Percentiles rank a stretch among this genome's conserved stretches.
Conservation (phyloP, 2,329 filamentous ascomycete species). For the Pseudogymnoascus sp. region DNA sequence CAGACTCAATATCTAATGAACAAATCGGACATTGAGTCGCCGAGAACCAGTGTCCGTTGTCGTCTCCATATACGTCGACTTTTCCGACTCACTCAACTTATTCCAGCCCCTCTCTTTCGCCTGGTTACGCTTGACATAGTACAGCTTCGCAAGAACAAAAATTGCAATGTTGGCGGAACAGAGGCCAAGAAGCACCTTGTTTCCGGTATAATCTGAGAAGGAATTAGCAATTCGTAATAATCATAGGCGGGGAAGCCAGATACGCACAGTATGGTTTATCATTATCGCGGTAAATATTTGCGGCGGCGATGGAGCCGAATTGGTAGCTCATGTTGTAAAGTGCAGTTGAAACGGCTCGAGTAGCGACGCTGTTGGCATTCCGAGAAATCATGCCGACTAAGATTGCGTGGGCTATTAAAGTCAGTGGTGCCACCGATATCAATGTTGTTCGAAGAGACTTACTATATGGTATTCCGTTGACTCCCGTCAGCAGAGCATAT, state of each 20-base stretch:
- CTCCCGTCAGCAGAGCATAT: slow-evolving; percentile 27
- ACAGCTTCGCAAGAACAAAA: slow-evolving; percentile 37
- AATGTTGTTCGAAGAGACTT: not conserved
- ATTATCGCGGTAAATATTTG: slow-evolving; percentile 33
- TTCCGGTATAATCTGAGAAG: slow-evolving; percentile 38
- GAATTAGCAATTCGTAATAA: not conserved
- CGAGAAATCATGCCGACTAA: slow-evolving; percentile 40
- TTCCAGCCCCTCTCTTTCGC: slow-evolving; percentile 16
- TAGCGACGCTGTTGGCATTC: slow-evolving; percentile 57
- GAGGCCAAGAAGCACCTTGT: slow-evolving; percentile 45
- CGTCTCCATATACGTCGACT: slow-evolving; percentile 36
- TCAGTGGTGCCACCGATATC: slow-evolving; percentile 15
- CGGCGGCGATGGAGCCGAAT: slow-evolving; percentile 28
- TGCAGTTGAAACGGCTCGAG: slow-evolving; percentile 54
- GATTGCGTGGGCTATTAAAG: slow-evolving; percentile 16
- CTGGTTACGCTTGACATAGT: slow-evolving; percentile 38
- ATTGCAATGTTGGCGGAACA: slow-evolving; percentile 36
- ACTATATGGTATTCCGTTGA: slow-evolving; percentile 13
- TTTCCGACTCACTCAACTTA: slow-evolving; percentile 29
- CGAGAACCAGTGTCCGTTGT: slow-evolving; percentile 33
- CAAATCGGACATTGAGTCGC: slow-evolving; percentile 23
- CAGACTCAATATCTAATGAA: not conserved
- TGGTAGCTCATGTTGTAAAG: slow-evolving; percentile 52
- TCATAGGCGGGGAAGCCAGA: not conserved
- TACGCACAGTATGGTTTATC: slow-evolving; percentile 38